Conservation (phyloP, 1,139 yeast genomes). For the Pichia sp. region DNA sequence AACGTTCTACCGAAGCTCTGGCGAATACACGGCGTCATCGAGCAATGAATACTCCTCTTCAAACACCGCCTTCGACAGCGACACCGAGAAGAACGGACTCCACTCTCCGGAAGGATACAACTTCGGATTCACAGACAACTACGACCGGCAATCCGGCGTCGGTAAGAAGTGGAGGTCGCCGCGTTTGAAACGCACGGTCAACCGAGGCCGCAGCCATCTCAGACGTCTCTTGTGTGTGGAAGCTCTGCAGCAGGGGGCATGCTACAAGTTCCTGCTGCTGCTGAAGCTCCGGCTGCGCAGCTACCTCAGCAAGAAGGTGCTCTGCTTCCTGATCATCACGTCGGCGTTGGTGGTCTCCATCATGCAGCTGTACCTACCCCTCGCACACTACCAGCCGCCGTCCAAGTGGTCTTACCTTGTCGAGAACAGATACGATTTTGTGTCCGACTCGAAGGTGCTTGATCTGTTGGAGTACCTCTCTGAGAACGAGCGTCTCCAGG, state of each 20-base stretch:
- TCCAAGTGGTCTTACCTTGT: constrained; percentile 2
- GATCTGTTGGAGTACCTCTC: not conserved
- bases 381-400: not conserved
- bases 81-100: not conserved
- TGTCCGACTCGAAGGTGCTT: not conserved
- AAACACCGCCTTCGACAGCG: not conserved
- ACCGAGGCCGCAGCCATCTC: not conserved
- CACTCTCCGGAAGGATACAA: not conserved
- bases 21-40: not conserved
- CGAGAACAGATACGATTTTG: not conserved
- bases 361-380: not conserved
- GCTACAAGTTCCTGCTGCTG: not conserved
- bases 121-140: not conserved
- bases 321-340: not conserved
- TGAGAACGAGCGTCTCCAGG: not conserved
- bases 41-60: constrained; percentile 1
- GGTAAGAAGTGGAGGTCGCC: not conserved
- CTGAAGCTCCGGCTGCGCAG: not conserved
- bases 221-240: not conserved
- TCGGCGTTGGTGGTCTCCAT: not conserved
- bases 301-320: not conserved
- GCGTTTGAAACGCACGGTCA: not conserved
- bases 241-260: not conserved
- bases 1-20: not conserved
- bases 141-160: not conserved